phyloP scores from a whole-genome alignment of 2,329 filamentous ascomycete species.

The Fusarium marasasianum region DNA sequence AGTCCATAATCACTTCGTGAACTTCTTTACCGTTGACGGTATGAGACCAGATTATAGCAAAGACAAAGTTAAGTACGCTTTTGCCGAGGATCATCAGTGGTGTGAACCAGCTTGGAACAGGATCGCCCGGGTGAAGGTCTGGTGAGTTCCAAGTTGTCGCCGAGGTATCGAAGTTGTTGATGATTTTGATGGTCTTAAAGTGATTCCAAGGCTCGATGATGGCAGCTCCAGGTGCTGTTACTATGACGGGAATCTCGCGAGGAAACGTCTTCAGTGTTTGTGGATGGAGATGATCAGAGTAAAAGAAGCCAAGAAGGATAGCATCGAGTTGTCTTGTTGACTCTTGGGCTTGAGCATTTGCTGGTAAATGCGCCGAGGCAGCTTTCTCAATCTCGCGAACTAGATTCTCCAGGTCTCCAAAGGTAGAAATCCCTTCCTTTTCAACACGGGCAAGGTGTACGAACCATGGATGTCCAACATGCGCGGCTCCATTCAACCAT shows the following conservation, averaged over 20 bases:
- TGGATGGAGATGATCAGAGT: slow-evolving; percentile 34
- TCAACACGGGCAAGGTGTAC: slow-evolving; percentile 24
- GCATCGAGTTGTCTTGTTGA: slow-evolving; percentile 25
- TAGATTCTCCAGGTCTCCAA: slow-evolving; percentile 18
- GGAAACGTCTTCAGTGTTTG: slow-evolving; percentile 28
- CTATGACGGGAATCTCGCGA: slow-evolving; percentile 33
- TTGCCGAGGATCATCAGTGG: slow-evolving; percentile 29
- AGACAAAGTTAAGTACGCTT: slow-evolving; percentile 29
- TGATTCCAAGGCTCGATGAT: slow-evolving; percentile 28
- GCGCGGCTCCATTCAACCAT: slow-evolving; percentile 45
- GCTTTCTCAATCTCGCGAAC: slow-evolving; percentile 32
- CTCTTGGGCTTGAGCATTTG: neutral
- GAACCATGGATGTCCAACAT: slow-evolving; percentile 33
- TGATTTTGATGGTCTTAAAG: slow-evolving; percentile 30
- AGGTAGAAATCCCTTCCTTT: neutral
- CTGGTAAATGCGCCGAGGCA: neutral
- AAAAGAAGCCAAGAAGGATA: slow-evolving; percentile 34
- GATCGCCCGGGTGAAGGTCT: slow-evolving; percentile 32
- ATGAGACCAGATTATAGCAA: slow-evolving; percentile 38
- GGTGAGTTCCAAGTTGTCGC: slow-evolving; percentile 22
- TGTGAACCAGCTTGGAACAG: slow-evolving; percentile 35
- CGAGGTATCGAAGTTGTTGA: slow-evolving; percentile 2
- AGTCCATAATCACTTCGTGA: slow-evolving; percentile 34
- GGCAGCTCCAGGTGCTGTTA: slow-evolving; percentile 9
- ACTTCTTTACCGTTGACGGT: neutral